Conservation (phyloP, 2,329 filamentous ascomycete genomes). For the Zasmidium citrigriseum region DNA sequence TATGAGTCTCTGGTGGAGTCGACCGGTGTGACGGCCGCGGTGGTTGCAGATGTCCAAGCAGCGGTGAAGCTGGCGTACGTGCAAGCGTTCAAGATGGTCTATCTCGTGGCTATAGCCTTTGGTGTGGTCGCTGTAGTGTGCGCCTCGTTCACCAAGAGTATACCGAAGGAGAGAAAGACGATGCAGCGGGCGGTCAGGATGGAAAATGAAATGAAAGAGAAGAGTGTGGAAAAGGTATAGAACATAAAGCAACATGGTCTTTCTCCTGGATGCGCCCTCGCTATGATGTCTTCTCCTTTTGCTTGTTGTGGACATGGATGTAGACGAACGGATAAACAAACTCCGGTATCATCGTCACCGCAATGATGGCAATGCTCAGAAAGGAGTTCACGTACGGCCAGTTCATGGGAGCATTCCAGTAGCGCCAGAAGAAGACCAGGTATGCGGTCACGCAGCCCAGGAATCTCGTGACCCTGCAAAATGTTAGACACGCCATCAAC, state of each 20-base stretch:
- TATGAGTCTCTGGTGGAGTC: slow-evolving; percentile 8
- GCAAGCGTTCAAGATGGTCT: slow-evolving; percentile 15
- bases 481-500: slow-evolving; percentile 6
- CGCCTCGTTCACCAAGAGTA: slow-evolving; percentile 15
- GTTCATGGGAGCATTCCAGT: slow-evolving; percentile 41
- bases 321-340: slow-evolving; percentile 42
- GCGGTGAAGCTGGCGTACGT: slow-evolving; percentile 15
- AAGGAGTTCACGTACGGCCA: slow-evolving; percentile 41
- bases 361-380: slow-evolving; percentile 38
- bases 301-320: slow-evolving; percentile 17
- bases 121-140: slow-evolving; percentile 12
- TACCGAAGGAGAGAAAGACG: slow-evolving; percentile 16
- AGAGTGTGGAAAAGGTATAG: background rate
- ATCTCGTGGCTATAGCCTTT: slow-evolving; percentile 17
- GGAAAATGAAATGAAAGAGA: slow-evolving; percentile 13
- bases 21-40: background rate
- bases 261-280: too few relatives aligned
- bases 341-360: slow-evolving; percentile 41
- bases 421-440: slow-evolving; percentile 42
- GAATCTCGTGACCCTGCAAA: slow-evolving; percentile 39
- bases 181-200: slow-evolving; percentile 15
- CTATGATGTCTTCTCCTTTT: slow-evolving; percentile 5
- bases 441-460: slow-evolving; percentile 42
- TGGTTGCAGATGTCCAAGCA: slow-evolving; percentile 1
- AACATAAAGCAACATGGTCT: background rate